Base-by-base conservation (phyloP, 345 rosid genomes). In the Zanthoxylum bungeanum region DNA sequence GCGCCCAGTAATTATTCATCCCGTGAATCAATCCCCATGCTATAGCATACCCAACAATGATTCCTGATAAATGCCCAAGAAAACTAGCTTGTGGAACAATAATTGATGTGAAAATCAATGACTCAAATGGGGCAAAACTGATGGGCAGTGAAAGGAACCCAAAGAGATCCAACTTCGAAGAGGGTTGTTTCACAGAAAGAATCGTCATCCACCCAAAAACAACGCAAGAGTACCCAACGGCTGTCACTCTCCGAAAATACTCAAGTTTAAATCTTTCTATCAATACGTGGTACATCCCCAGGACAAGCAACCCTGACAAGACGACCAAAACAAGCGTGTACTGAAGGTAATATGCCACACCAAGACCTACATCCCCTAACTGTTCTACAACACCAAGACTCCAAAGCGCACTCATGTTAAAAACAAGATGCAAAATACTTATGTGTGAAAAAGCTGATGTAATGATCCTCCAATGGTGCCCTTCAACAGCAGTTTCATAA, bases 161-260 rank as follows among this genome's bases (percentile, higher is more conserved):
- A 6, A 92, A 95, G 50, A 92, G 99, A 31, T 95, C 80, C 82
- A 92, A 81, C 87, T 92, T 95, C 0, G 91, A 91, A 22, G 99
- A 91, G 25, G 99, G 99, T 70, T 92, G 99, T 82, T 95, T 95
- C 63, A 87, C 84, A 5, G 99, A 91, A 44, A 95, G 90, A 75
- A 95, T 92, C 0, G 98, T 95, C 98, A 95, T 95, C 99, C 98
- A 95, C 60, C 98, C 99, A 63, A 95, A 95, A 19, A 92, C 99
- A 78, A 95, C 99, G 60, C 99, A 92, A 67, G 99, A 95, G 79
- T 95, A 95, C 3, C 99, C 99, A 66, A 95, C 99, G 70, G 98
- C 98, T 0, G 96, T 92, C 73, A 95, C 98, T 70, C 99, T 87
- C 62, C 88, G 74, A 62, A 95, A 95, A 85, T 92, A 91, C 36